Evolutionary conservation across 2,329 filamentous ascomycete species (phyloP).

Genomic region (Didymella lethalis): DNA sequence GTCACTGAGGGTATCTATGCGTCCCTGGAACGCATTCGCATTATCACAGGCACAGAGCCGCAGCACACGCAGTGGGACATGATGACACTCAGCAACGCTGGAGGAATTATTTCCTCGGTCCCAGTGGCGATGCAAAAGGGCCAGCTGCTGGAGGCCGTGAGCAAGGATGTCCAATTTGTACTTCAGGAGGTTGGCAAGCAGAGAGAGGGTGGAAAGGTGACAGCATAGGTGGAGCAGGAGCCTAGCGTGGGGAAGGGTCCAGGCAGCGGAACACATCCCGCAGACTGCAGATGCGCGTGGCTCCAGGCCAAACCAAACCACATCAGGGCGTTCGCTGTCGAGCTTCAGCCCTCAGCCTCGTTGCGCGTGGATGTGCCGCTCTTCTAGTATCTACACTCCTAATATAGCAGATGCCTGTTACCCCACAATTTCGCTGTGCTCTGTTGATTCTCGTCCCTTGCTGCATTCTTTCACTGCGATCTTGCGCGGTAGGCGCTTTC

Average conservation of each 20-base stretch:
- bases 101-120: conserved; percentile 61
- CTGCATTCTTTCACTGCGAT: conserved; percentile 19
- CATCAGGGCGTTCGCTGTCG: conserved; percentile 18
- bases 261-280: conserved; percentile 5
- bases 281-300: conserved; percentile 12
- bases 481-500: conserved; percentile 10
- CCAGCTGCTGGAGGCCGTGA: conserved; percentile 19
- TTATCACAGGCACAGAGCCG: conserved; percentile 9
- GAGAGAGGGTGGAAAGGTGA: conserved; percentile 8
- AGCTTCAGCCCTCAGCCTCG: conserved; percentile 44
- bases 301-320: conserved; percentile 15
- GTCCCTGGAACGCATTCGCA: conserved; percentile 63
- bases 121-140: conserved; percentile 71
- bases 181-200: conserved; percentile 17
- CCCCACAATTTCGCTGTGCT: conserved; percentile 19
- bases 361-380: conserved; percentile 21
- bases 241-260: conserved; percentile 5
- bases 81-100: conserved; percentile 76
- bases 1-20: conserved; percentile 68
- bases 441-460: conserved; percentile 18
- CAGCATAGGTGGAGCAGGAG: conserved; percentile 1
- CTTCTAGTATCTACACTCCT: conserved; percentile 32
- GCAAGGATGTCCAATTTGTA: conserved; percentile 57
- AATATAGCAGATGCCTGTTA: conserved; percentile 24
- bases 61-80: conserved; percentile 71